Percentiles rank a stretch among this genome's conserved stretches.
These are phyloP conservation scores for Glonium stellatum DNA, from an alignment of 495 filamentous ascomycete genomes.

Conservation along the genomic window DNA sequence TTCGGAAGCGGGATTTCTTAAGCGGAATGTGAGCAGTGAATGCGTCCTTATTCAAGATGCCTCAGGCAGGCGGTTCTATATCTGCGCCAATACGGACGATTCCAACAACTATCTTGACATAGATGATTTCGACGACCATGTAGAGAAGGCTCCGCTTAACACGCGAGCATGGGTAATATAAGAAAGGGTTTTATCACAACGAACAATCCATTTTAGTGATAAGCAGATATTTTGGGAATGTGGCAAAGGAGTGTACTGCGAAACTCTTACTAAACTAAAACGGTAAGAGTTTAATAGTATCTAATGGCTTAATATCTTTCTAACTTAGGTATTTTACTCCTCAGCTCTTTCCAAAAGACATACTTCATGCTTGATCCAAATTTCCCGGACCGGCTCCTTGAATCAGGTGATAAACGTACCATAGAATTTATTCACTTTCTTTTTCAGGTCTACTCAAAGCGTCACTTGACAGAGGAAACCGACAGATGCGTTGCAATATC, in stretches of 20 bases:
- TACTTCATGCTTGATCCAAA: slow-evolving; percentile 11
- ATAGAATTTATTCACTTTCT: slow-evolving; percentile 9
- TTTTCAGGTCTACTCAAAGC: slow-evolving; percentile 7
- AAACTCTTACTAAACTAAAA: slow-evolving; percentile 9
- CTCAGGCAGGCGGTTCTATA: slow-evolving; percentile 9
- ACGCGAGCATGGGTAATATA: slow-evolving; percentile 13
- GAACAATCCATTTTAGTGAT: slow-evolving; percentile 10
- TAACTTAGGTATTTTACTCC: slow-evolving; percentile 1
- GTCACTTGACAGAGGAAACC: slow-evolving; percentile 5
- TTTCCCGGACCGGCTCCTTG: slow-evolving; percentile 1
- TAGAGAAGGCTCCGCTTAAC: slow-evolving; percentile 8
- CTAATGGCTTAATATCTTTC: background rate
- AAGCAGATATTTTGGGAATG: slow-evolving; percentile 14
- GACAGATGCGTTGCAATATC: slow-evolving; percentile 8
- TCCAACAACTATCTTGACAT: no score
- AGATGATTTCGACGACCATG: slow-evolving; percentile 10
- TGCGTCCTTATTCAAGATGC: slow-evolving; percentile 6
- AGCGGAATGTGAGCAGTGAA: slow-evolving; percentile 1
- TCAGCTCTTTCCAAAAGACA: background rate
- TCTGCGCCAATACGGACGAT: slow-evolving; percentile 12
- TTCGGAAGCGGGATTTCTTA: slow-evolving; percentile 20
- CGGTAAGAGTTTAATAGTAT: slow-evolving; percentile 6
- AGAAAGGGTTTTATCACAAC: slow-evolving; percentile 8
- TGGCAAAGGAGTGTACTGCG: slow-evolving; percentile 10
- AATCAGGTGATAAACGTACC: background rate